A percentile compares a stretch with the other conserved stretches of the same genome.
These are phyloP conservation scores for Fusarium oxysporum DNA, from an alignment of 2,329 filamentous ascomycete species.

Conservation along the genomic window DNA sequence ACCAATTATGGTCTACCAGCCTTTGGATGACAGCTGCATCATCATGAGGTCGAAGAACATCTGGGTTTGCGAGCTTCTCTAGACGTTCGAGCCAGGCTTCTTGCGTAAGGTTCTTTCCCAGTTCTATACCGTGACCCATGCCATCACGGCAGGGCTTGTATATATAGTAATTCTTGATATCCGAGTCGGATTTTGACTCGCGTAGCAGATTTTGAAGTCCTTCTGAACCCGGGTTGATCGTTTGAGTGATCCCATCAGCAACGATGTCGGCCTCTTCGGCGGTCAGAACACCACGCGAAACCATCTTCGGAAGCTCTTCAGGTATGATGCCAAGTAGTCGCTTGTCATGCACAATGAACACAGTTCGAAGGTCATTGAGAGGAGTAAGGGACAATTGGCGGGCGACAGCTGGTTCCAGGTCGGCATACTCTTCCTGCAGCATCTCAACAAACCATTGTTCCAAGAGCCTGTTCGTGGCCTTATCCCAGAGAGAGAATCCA, in stretches of 20 bases:
- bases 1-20: constrained; percentile 29
- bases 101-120: constrained; percentile 15
- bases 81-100: constrained; percentile 15
- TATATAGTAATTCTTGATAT: background rate
- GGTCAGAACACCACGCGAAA: constrained; percentile 9
- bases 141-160: constrained; percentile 32
- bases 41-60: constrained; percentile 8
- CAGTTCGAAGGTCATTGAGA: constrained; percentile 25
- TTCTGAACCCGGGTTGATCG: constrained; percentile 9
- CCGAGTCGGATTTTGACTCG: background rate
- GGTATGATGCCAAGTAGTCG: constrained; percentile 25
- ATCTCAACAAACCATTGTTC: constrained; percentile 27
- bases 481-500: constrained; percentile 10
- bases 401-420: constrained; percentile 3
- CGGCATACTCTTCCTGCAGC: constrained; percentile 24
- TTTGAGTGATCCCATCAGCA: constrained; percentile 9
- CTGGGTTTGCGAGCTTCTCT: constrained; percentile 1
- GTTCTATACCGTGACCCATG: constrained; percentile 18
- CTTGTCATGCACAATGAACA: constrained; percentile 33
- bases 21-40: constrained; percentile 27
- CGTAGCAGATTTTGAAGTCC: background rate
- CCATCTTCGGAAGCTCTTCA: constrained; percentile 20
- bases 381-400: constrained; percentile 16
- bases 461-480: background rate
- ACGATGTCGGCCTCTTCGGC: constrained; percentile 13